phyloP scores from a whole-genome alignment of 1,139 yeast species.

The Debaryomycetaceae sp. region DNA sequence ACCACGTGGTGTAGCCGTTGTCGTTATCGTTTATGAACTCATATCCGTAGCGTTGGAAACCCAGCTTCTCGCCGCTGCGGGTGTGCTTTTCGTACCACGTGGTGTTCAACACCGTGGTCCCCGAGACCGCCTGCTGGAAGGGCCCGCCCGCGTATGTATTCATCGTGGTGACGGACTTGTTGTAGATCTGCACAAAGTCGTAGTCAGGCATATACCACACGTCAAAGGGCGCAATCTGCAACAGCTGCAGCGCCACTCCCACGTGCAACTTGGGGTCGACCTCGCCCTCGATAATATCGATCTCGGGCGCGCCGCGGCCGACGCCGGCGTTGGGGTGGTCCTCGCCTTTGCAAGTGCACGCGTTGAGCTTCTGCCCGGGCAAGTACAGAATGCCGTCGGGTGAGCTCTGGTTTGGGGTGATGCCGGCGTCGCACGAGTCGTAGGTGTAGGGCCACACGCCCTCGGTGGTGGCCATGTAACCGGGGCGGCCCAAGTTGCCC shows the following conservation, averaged over 20 bases:
- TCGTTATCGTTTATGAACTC: constrained; percentile 22
- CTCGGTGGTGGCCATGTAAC: constrained; percentile 23
- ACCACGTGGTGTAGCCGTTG: constrained; percentile 24
- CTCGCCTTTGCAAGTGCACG: constrained; percentile 23
- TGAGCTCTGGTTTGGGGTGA: constrained; percentile 27
- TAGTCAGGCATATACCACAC: constrained; percentile 28
- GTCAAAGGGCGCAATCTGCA: constrained; percentile 26
- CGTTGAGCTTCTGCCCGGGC: constrained; percentile 24
- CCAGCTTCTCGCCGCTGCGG: constrained; percentile 7
- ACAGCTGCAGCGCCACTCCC: constrained; percentile 26
- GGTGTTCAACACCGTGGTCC: constrained; percentile 20
- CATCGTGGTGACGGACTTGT: constrained; percentile 20
- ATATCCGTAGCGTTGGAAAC: constrained; percentile 22
- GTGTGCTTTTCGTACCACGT: constrained; percentile 22
- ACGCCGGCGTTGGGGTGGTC: constrained; percentile 25
- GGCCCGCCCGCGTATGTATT: constrained; percentile 29
- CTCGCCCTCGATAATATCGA: constrained; percentile 26
- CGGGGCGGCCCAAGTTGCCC: constrained; percentile 29
- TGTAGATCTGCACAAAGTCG: constrained; percentile 19
- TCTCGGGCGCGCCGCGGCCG: constrained; percentile 30
- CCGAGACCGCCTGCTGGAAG: constrained; percentile 25
- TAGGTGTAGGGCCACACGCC: constrained; percentile 31
- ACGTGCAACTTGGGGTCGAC: constrained; percentile 13
- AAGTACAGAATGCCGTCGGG: constrained; percentile 28
- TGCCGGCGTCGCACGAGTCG: constrained; percentile 29